These are phyloP conservation scores for Xylariaceae sp. DNA, from an alignment of 2,329 filamentous ascomycete genomes.

Conservation along the genomic window DNA sequence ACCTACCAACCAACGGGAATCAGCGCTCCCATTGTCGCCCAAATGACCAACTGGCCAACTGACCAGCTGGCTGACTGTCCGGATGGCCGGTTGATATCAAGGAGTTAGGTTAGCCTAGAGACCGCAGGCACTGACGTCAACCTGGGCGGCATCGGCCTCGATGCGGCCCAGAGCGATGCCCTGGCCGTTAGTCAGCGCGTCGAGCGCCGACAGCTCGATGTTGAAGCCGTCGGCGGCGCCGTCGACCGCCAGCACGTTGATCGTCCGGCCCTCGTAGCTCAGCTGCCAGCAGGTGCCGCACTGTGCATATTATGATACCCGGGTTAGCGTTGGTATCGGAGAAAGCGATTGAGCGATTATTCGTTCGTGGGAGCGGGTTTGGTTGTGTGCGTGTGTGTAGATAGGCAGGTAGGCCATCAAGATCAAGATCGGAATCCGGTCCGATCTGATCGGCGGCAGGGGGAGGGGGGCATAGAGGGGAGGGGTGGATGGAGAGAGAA, in stretches of 20 bases:
- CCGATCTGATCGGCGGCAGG: background rate
- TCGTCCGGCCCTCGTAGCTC: constrained; percentile 51
- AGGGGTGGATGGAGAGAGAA: background rate
- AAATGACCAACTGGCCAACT: no score
- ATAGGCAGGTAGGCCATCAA: no score
- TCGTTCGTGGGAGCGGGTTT: no score
- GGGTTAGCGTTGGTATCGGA: no score
- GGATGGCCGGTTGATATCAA: no score
- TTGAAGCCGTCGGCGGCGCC: constrained; percentile 55
- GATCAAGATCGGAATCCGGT: background rate
- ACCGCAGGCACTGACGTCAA: constrained; percentile 48
- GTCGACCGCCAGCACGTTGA: constrained; percentile 62
- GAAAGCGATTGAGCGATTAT: no score
- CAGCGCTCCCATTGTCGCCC: no score
- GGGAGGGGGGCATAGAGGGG: background rate
- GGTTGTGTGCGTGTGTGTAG: no score
- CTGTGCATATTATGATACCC: no score
- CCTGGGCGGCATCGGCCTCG: constrained; percentile 51
- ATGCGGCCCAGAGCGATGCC: constrained; percentile 54
- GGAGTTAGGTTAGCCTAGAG: constrained; percentile 33
- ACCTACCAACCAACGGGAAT: no score
- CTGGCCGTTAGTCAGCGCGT: constrained; percentile 56
- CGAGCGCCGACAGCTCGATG: constrained; percentile 58
- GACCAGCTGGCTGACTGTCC: no score
- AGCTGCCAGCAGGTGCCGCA: constrained; percentile 65